phyloP scores from a whole-genome alignment of 164 flowering plant genomes.

The Chloranthus sessilifolius region DNA sequence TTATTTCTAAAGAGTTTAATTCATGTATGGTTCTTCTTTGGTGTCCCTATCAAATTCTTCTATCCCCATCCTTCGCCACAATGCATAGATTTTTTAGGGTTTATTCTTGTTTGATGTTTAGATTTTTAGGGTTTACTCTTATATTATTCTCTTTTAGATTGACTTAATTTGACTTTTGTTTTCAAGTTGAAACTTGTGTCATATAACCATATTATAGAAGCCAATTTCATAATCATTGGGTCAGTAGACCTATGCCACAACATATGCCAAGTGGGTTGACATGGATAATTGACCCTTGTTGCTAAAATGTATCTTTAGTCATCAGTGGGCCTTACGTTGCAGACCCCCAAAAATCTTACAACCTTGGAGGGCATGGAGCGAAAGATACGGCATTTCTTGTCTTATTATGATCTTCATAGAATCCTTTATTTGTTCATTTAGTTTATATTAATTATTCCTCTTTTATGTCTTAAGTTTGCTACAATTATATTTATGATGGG shows the following conservation, averaged over 20 bases:
- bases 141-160: constrained; percentile 6
- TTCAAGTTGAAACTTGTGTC: constrained; percentile 1
- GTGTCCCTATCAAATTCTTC: neutral
- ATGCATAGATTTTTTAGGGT: too few species aligned
- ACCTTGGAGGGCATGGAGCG: constrained; percentile 22
- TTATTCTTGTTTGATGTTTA: too few species aligned
- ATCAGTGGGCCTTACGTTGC: constrained; percentile 14
- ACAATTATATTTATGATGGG: too few species aligned
- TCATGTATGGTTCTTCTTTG: too few species aligned
- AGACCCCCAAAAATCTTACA: constrained; percentile 14
- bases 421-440: too few species aligned
- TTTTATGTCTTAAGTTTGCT: constrained; percentile 6
- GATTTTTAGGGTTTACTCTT: constrained; percentile 4
- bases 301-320: constrained; percentile 24
- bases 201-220: neutral
- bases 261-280: constrained; percentile 38
- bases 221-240: constrained; percentile 19
- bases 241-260: constrained; percentile 21
- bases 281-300: constrained; percentile 30
- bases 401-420: constrained; percentile 13
- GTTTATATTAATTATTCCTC: neutral
- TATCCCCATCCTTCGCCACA: neutral
- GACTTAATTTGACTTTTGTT: constrained; percentile 5
- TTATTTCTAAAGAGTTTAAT: constrained; percentile 8
- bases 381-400: constrained; percentile 19